A percentile compares a stretch with the other conserved stretches of the same genome.
Evolutionary conservation across 75 land plant species (phyloP).

Genomic region (Selaginella tamariscina): DNA sequence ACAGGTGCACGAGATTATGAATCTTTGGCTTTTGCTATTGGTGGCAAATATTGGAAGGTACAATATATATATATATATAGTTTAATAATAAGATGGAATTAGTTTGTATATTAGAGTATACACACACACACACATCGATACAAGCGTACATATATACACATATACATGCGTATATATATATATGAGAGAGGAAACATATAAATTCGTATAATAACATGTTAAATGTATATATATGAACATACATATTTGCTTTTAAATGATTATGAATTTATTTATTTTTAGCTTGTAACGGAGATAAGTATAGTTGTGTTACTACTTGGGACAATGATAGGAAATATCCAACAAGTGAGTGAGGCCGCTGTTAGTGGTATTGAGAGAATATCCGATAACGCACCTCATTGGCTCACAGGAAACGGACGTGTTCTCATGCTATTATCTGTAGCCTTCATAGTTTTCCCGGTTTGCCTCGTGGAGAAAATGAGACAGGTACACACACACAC

Average conservation of each 20-base stretch:
- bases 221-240: too few relatives aligned
- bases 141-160: too few relatives aligned
- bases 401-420: slow-evolving; percentile 22
- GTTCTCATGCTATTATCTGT: slow-evolving; percentile 23
- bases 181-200: too few relatives aligned
- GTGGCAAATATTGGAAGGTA: slow-evolving; percentile 25
- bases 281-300: slow-evolving; percentile 24
- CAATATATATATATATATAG: too few relatives aligned
- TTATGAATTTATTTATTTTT: not conserved
- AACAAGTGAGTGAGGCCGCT: slow-evolving; percentile 28
- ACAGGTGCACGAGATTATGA: slow-evolving; percentile 23
- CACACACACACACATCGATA: too few relatives aligned
- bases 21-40: slow-evolving; percentile 16
- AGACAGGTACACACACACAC: slow-evolving; percentile 20
- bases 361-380: slow-evolving; percentile 19
- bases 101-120: too few relatives aligned
- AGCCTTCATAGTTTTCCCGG: slow-evolving; percentile 14
- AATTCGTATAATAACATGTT: too few relatives aligned
- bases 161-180: too few relatives aligned
- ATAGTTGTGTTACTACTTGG: slow-evolving; percentile 21
- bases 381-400: slow-evolving; percentile 16
- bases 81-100: too few relatives aligned
- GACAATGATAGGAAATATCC: slow-evolving; percentile 20
- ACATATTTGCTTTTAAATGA: too few relatives aligned
- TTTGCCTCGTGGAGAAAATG: slow-evolving; percentile 23